A percentile compares a stretch with the other conserved stretches of the same genome.
phyloP scores from a whole-genome alignment of 139 green algal species.

The Micractinium sp. region DNA sequence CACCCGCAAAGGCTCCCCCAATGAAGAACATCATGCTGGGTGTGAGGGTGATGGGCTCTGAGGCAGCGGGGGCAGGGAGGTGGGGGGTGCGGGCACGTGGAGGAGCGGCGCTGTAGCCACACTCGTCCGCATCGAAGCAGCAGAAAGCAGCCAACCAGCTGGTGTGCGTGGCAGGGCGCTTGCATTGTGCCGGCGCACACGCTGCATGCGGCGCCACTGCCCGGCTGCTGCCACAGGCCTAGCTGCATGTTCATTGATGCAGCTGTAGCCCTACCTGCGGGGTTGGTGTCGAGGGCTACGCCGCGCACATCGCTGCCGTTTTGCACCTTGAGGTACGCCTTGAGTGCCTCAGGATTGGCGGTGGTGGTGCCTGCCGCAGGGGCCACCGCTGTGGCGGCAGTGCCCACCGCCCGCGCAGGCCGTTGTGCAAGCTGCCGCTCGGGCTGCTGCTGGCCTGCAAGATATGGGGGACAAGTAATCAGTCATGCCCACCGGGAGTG shows the following conservation, averaged over 20 bases:
- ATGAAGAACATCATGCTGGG: slow-evolving; percentile 80
- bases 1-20: slow-evolving; percentile 73
- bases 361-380: neutral
- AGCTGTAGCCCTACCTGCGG: neutral
- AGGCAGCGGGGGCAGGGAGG: neutral
- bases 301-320: slow-evolving; percentile 94
- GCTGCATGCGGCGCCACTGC: neutral
- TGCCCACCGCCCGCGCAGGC: neutral
- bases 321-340: slow-evolving; percentile 75
- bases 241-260: no score
- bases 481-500: no score
- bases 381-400: neutral
- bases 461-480: no score
- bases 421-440: neutral
- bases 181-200: no score
- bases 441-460: neutral
- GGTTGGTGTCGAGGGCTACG: slow-evolving; percentile 76
- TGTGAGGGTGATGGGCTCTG: slow-evolving; percentile 73
- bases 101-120: no score
- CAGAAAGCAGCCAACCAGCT: no score
- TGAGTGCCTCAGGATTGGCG: neutral
- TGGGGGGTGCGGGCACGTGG: neutral
- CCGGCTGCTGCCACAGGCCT: neutral
- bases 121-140: no score
- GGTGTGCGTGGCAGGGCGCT: neutral